Evolutionary conservation across 306 rosid genomes (phyloP), one percentile per base, ranked within the genome.

Genomic region (Citrullus amarus): DNA sequence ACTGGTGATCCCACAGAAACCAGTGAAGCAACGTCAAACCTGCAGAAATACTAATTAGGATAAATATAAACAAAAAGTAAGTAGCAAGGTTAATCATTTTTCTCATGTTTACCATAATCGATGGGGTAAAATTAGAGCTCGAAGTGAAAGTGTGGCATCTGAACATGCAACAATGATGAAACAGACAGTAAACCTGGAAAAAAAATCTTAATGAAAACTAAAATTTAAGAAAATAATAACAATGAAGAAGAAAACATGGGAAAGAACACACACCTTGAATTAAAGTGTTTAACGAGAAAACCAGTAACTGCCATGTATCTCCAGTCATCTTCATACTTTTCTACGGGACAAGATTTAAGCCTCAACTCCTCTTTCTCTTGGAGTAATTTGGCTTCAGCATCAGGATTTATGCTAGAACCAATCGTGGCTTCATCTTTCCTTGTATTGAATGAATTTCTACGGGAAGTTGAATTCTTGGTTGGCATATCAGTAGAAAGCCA

Each of bases 401-500:
- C 84, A 69, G 62, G 38, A 51, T 76, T 82, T 51, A 50, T 63
- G 71, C 69, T 77, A 56, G 85, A 85, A 67, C 66, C 81, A 86
- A 78, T 70, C 60, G 77, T 85, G 70, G 80, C 83, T 70, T 78
- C 82, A 62, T 48, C 67, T 79, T 82, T 82, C 84, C 65, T 80
- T 36, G 1, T 41, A 60, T 61, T 82, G 83, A 75, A 75, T 5
- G 84, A 74, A 87, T 17, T 77, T 77, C 86, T 85, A 51, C 43
- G 84, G 32, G 85, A 61, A 78, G 75, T 82, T 15, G 90, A 83
- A 84, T 80, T 82, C 83, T 88, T 95, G 81, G 87, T 82, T 62
- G 97, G 99, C 97, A 92, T 92, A 78, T 92, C 97, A 70, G 96
- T 92, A 73, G 99, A 92, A 79, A 92, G 97, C 99, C 99, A 95